These are phyloP conservation scores for Lecanosticta acicola DNA, from an alignment of 2,329 filamentous ascomycete species.

Conservation along the genomic window DNA sequence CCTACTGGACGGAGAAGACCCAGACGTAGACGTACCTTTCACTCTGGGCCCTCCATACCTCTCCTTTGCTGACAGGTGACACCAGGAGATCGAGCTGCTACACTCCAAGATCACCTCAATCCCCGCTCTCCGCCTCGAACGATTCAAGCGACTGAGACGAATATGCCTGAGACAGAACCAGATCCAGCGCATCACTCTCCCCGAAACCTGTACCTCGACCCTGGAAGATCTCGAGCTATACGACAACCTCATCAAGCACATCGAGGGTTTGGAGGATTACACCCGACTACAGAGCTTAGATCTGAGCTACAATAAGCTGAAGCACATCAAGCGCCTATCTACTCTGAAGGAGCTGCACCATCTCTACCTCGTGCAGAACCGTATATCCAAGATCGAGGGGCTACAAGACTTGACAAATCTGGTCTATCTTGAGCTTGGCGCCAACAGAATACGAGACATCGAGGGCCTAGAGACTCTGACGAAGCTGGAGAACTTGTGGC, in stretches of 20 bases:
- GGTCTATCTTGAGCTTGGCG: slow-evolving; percentile 81
- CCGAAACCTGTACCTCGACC: slow-evolving; percentile 57
- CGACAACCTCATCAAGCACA: slow-evolving; percentile 87
- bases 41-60: background rate
- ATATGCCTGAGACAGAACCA: slow-evolving; percentile 90
- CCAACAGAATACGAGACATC: slow-evolving; percentile 85
- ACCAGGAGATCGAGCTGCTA: slow-evolving; percentile 79
- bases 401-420: slow-evolving; percentile 69
- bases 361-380: slow-evolving; percentile 90
- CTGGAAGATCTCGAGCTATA: slow-evolving; percentile 88
- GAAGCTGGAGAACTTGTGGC: slow-evolving; percentile 82
- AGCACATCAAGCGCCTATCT: slow-evolving; percentile 85
- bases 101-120: slow-evolving; percentile 80
- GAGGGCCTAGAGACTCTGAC: slow-evolving; percentile 72
- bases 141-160: slow-evolving; percentile 64
- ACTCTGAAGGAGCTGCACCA: slow-evolving; percentile 74
- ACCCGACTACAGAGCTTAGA: slow-evolving; percentile 73
- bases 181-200: slow-evolving; percentile 73
- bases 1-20: slow-evolving; percentile 54
- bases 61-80: slow-evolving; percentile 7
- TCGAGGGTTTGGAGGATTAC: slow-evolving; percentile 75
- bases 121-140: slow-evolving; percentile 68
- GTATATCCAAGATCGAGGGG: slow-evolving; percentile 81
- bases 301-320: slow-evolving; percentile 98
- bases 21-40: slow-evolving; percentile 46